Conservation (phyloP, 2,329 filamentous ascomycete species). For the Trichoderma polysporum region DNA sequence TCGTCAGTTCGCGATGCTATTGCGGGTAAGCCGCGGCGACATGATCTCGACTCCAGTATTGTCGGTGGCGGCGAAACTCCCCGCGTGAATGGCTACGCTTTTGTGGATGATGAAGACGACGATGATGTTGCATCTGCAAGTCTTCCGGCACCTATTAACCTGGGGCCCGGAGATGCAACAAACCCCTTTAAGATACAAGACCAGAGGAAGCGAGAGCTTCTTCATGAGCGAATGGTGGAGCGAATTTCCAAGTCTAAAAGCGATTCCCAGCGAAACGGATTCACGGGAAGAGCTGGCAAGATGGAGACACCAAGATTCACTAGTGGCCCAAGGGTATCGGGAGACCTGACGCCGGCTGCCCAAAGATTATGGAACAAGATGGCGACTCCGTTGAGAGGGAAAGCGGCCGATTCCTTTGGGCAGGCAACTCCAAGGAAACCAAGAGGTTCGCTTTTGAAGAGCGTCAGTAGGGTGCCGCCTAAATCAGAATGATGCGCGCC, state of each 20-base stretch:
- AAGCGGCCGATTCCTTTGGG: slow-evolving; percentile 35
- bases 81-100: slow-evolving; percentile 87
- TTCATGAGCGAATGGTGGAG: slow-evolving; percentile 87
- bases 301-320: slow-evolving; percentile 70
- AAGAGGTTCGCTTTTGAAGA: slow-evolving; percentile 41
- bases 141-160: slow-evolving; percentile 48
- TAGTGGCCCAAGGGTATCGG: slow-evolving; percentile 59
- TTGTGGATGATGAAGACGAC: slow-evolving; percentile 79
- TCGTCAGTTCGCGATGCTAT: slow-evolving; percentile 85
- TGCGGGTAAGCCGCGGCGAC: slow-evolving; percentile 64
- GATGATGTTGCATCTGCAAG: slow-evolving; percentile 38
- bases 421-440: slow-evolving; percentile 40
- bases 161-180: slow-evolving; percentile 60
- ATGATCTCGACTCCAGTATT: slow-evolving; percentile 60
- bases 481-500: slow-evolving; percentile 23
- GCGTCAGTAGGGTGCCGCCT: slow-evolving; percentile 31
- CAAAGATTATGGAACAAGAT: slow-evolving; percentile 66
- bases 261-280: slow-evolving; percentile 56
- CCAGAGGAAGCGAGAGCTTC: slow-evolving; percentile 71
- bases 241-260: slow-evolving; percentile 72
- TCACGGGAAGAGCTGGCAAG: slow-evolving; percentile 57
- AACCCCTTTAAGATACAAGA: slow-evolving; percentile 81
- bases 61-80: slow-evolving; percentile 73
- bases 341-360: slow-evolving; percentile 70
- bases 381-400: slow-evolving; percentile 42